These are phyloP conservation scores for Euphorbia celastroides DNA, from an alignment of 441 rosid species.

Conservation along the genomic window DNA sequence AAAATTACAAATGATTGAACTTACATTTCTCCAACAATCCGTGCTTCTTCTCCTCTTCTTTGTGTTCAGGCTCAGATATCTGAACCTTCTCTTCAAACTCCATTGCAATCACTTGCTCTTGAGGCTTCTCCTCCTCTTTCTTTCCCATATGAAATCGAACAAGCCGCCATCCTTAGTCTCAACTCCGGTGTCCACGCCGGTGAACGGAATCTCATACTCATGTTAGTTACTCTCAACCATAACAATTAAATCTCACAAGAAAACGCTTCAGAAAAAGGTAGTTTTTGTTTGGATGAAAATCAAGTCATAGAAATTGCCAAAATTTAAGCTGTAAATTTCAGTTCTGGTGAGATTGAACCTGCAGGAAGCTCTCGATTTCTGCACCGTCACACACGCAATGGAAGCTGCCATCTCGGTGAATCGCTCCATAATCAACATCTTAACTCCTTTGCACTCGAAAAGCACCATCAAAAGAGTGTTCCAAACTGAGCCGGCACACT, in stretches of 20 bases:
- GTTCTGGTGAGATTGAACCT: conserved; percentile 73
- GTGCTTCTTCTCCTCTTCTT: no score
- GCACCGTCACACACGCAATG: conserved; percentile 80
- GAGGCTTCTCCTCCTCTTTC: no score
- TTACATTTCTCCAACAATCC: no score
- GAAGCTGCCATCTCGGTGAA: conserved; percentile 91
- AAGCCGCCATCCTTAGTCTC: conserved; percentile 60
- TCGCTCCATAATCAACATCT: conserved; percentile 72
- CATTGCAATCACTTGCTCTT: no score
- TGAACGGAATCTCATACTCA: conserved; percentile 22
- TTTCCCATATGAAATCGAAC: no score
- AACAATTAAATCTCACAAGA: background rate
- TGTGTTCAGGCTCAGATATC: no score
- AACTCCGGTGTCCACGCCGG: conserved; percentile 22
- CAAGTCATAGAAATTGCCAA: no score
- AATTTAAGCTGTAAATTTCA: conserved; percentile 86
- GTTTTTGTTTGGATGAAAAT: background rate
- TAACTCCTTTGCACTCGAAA: conserved; percentile 74
- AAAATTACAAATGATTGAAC: no score
- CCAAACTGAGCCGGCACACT: conserved; percentile 78
- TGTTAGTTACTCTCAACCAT: conserved; percentile 35
- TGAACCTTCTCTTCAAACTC: no score
- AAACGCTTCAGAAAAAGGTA: background rate
- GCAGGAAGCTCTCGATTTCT: conserved; percentile 72
- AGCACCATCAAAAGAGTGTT: conserved; percentile 73